These are phyloP conservation scores for Flaveria trinervia DNA, from an alignment of 129 eudicot species.

Conservation along the genomic window DNA sequence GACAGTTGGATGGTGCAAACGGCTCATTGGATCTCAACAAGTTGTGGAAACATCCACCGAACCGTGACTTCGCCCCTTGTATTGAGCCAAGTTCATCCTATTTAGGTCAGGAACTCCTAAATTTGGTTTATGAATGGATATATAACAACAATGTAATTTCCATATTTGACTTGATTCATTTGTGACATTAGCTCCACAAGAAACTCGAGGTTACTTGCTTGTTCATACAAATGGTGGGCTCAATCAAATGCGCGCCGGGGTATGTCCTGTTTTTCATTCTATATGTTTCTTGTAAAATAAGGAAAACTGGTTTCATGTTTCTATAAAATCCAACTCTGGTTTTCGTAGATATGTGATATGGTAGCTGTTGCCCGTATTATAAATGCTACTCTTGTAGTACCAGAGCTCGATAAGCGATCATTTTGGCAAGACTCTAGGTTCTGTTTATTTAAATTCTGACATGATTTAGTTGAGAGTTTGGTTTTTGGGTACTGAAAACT, in stretches of 20 bases:
- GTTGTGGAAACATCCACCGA: slow-evolving; percentile 91
- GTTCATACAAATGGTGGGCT: too few relatives aligned
- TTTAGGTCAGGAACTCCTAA: slow-evolving; percentile 37
- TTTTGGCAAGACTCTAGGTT: slow-evolving; percentile 96
- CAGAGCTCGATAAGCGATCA: slow-evolving; percentile 90
- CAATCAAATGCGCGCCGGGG: too few relatives aligned
- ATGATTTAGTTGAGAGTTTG: neutral
- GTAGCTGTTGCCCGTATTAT: slow-evolving; percentile 87
- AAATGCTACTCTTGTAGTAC: slow-evolving; percentile 89
- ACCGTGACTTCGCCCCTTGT: slow-evolving; percentile 75
- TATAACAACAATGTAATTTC: neutral
- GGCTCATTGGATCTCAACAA: slow-evolving; percentile 51
- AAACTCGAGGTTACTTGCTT: too few relatives aligned
- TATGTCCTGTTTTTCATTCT: too few relatives aligned
- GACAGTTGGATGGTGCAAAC: slow-evolving; percentile 84
- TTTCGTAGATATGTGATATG: slow-evolving; percentile 85
- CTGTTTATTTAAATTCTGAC: neutral
- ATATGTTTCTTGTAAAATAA: neutral
- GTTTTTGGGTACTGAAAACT: slow-evolving; percentile 10
- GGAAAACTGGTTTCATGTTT: neutral
- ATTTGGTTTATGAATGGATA: slow-evolving; percentile 1
- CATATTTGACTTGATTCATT: slow-evolving; percentile 6
- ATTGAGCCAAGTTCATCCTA: slow-evolving; percentile 57
- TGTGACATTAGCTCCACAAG: slow-evolving; percentile 25
- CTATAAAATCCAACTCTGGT: neutral